Conservation (phyloP, 768 basidiomycete species). For the Amanita thiersii region DNA sequence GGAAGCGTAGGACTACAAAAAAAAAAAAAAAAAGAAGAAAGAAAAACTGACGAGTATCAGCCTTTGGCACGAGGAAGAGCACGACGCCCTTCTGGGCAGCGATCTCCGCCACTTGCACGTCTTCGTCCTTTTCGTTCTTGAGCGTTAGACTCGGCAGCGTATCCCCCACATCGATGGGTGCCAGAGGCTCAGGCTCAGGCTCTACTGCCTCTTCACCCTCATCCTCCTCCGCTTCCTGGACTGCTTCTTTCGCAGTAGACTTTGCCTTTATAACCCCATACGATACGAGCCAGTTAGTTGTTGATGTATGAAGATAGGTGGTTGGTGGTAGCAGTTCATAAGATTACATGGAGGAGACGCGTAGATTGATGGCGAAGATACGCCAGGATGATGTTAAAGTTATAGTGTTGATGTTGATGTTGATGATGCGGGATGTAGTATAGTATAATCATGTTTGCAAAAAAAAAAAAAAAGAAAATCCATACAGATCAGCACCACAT, state of each 20-base stretch:
- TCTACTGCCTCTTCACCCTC: slow-evolving; percentile 15
- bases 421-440: too few relatives aligned
- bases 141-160: slow-evolving; percentile 63
- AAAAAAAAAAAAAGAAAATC: too few relatives aligned
- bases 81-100: slow-evolving; percentile 68
- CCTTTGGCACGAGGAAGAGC: slow-evolving; percentile 78
- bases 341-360: too few relatives aligned
- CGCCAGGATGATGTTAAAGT: too few relatives aligned
- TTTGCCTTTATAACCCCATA: slow-evolving; percentile 10
- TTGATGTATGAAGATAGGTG: too few relatives aligned
- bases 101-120: slow-evolving; percentile 59
- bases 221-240: slow-evolving; percentile 14
- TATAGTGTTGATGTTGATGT: too few relatives aligned
- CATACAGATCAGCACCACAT: too few relatives aligned
- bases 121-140: slow-evolving; percentile 81
- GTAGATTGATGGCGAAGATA: too few relatives aligned
- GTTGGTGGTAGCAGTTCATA: too few relatives aligned
- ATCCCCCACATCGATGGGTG: slow-evolving; percentile 50
- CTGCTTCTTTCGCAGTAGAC: slow-evolving; percentile 12
- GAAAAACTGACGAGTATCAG: slow-evolving; percentile 63
- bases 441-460: too few relatives aligned
- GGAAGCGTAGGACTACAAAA: background rate
- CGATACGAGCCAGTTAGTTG: too few relatives aligned
- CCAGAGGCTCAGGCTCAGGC: slow-evolving; percentile 7
- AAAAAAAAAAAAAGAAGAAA: background rate